These are phyloP conservation scores for Coemansia sp. DNA, from an alignment of 192 early-diverging fungal genomes.

Conservation along the genomic window DNA sequence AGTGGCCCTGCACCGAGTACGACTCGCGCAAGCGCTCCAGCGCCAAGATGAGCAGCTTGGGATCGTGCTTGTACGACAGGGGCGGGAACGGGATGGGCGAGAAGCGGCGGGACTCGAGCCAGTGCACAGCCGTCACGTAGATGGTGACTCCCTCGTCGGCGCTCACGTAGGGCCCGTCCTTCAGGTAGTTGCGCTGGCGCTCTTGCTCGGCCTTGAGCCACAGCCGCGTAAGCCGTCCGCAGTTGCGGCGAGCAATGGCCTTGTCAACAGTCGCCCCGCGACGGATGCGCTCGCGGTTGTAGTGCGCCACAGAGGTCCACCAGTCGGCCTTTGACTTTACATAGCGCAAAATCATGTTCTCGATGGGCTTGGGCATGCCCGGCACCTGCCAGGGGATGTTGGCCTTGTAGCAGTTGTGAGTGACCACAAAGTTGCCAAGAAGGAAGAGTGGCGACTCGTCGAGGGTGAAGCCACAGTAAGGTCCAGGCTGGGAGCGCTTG, in stretches of 20 bases:
- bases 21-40: slow-evolving; percentile 94
- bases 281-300: slow-evolving; percentile 98
- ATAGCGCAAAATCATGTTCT: slow-evolving; percentile 99
- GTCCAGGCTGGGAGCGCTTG: slow-evolving; percentile 9
- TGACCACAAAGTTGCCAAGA: slow-evolving; percentile 33
- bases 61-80: slow-evolving; percentile 99
- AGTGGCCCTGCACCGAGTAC: slow-evolving; percentile 89
- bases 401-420: slow-evolving; percentile 83
- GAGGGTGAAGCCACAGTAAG: slow-evolving; percentile 31
- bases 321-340: slow-evolving; percentile 99
- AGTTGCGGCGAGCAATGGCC: slow-evolving; percentile 97
- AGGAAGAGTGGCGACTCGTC: slow-evolving; percentile 28
- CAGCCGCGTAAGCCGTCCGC: slow-evolving; percentile 95
- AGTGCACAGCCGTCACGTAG: slow-evolving; percentile 96
- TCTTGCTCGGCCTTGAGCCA: slow-evolving; percentile 99
- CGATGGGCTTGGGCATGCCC: slow-evolving; percentile 94
- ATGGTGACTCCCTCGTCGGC: slow-evolving; percentile 98
- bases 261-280: slow-evolving; percentile 99
- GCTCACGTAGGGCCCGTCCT: slow-evolving; percentile 97
- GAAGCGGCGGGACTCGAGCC: slow-evolving; percentile 96
- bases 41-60: slow-evolving; percentile 95
- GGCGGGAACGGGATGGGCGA: slow-evolving; percentile 99
- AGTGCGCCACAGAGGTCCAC: slow-evolving; percentile 99
- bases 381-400: slow-evolving; percentile 99
- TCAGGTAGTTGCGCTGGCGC: slow-evolving; percentile 97